Percentiles rank a stretch among this genome's conserved stretches.
Evolutionary conservation across 2,329 filamentous ascomycete species (phyloP).

Genomic region (Lachnum nothofagi): DNA sequence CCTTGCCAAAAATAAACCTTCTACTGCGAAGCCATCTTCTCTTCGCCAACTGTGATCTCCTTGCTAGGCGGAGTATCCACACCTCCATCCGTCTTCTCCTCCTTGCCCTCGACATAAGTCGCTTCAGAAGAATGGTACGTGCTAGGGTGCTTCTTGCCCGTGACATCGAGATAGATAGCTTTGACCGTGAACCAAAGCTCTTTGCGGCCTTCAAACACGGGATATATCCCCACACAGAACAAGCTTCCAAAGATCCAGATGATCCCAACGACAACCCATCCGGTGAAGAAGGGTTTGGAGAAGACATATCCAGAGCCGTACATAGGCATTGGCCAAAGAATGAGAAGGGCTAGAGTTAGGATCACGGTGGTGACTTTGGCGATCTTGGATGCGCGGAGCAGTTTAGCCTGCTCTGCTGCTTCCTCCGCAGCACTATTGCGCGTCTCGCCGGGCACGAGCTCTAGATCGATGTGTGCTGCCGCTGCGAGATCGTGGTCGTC

Average conservation of each 20-base stretch:
- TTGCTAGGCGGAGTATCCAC: conserved; percentile 19
- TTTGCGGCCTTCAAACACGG: conserved; percentile 70
- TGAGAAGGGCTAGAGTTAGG: conserved; percentile 65
- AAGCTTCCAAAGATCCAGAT: conserved; percentile 73
- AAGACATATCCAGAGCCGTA: conserved; percentile 80
- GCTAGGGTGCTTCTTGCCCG: conserved; percentile 35
- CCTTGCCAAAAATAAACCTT: background rate
- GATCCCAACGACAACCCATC: conserved; percentile 72
- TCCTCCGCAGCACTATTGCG: conserved; percentile 35
- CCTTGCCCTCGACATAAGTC: conserved; percentile 28
- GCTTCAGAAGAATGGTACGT: conserved; percentile 24
- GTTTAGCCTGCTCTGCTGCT: conserved; percentile 40
- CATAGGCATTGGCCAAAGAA: conserved; percentile 91
- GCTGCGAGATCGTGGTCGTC: conserved; percentile 71
- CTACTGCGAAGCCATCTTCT: conserved; percentile 10
- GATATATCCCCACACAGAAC: conserved; percentile 72
- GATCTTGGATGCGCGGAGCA: conserved; percentile 50
- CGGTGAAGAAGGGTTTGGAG: conserved; percentile 74
- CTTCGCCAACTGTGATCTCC: conserved; percentile 1
- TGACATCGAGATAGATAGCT: conserved; percentile 57
- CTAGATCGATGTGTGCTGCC: conserved; percentile 59
- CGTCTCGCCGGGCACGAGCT: conserved; percentile 52
- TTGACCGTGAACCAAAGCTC: conserved; percentile 59
- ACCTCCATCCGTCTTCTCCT: conserved; percentile 9
- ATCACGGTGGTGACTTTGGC: conserved; percentile 48